A percentile compares a stretch with the other conserved stretches of the same genome.
phyloP scores from a whole-genome alignment of 208 protist species.

The Blastocrithidia nonstop region DNA sequence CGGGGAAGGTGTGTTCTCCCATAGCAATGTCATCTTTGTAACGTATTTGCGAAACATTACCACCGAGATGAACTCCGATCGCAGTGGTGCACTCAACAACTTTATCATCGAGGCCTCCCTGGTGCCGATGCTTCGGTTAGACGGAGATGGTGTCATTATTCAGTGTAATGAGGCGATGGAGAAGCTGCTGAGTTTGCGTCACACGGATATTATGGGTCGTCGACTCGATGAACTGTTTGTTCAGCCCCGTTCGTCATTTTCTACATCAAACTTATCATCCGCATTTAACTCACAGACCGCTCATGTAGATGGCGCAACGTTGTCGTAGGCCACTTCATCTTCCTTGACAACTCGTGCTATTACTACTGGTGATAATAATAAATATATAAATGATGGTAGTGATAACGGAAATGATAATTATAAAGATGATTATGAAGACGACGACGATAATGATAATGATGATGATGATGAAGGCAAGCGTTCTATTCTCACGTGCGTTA shows the following conservation, averaged over 20 bases:
- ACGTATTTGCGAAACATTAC: neutral
- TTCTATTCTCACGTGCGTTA: too few relatives aligned
- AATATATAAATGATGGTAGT: too few relatives aligned
- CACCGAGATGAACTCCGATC: neutral
- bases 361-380: too few relatives aligned
- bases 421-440: too few relatives aligned
- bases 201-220: neutral
- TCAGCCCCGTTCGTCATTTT: neutral
- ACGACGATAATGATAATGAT: too few relatives aligned
- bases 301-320: too few relatives aligned
- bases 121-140: slow-evolving; percentile 7
- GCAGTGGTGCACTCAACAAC: slow-evolving; percentile 1
- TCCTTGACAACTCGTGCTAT: too few relatives aligned
- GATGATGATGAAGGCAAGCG: too few relatives aligned
- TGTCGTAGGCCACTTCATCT: too few relatives aligned
- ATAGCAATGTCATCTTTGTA: neutral
- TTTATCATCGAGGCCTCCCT: slow-evolving; percentile 3
- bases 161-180: neutral
- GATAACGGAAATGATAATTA: too few relatives aligned
- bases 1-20: neutral
- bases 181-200: neutral
- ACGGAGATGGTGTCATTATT: slow-evolving; percentile 5
- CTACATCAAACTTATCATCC: too few relatives aligned
- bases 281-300: too few relatives aligned
- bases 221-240: neutral